phyloP scores from a whole-genome alignment of 2,329 filamentous ascomycete genomes.

The Cordyceps fumosorosea region DNA sequence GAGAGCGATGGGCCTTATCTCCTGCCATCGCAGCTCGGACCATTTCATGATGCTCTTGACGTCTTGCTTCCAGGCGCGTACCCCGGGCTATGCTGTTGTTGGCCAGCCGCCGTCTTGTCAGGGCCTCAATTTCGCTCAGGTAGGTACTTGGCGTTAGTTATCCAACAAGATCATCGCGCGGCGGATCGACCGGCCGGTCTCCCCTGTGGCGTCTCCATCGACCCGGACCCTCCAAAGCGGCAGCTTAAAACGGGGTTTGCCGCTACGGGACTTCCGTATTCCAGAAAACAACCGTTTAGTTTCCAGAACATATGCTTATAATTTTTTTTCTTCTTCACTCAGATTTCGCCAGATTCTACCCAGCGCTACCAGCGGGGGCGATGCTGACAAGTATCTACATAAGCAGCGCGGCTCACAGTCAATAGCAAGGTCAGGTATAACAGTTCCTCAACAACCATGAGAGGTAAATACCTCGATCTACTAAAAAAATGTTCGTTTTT shows the following conservation, averaged over 20 bases:
- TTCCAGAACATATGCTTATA: background rate
- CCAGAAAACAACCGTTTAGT: background rate
- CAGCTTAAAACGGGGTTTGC: constrained; percentile 1
- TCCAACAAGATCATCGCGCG: background rate
- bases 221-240: background rate
- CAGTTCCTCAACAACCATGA: too few species aligned
- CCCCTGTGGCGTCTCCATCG: constrained; percentile 5
- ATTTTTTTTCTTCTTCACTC: background rate
- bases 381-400: too few species aligned
- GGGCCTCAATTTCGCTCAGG: background rate
- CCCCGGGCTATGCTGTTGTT: background rate
- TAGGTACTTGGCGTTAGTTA: background rate
- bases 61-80: background rate
- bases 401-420: too few species aligned
- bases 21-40: background rate
- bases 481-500: too few species aligned
- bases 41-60: background rate
- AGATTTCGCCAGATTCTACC: too few species aligned
- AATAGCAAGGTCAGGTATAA: too few species aligned
- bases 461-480: background rate
- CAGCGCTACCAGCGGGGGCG: too few species aligned
- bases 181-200: background rate
- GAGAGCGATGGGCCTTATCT: background rate
- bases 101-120: background rate
- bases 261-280: background rate